phyloP scores from a whole-genome alignment of 164 flowering plant genomes.

The Litsea cubeba region DNA sequence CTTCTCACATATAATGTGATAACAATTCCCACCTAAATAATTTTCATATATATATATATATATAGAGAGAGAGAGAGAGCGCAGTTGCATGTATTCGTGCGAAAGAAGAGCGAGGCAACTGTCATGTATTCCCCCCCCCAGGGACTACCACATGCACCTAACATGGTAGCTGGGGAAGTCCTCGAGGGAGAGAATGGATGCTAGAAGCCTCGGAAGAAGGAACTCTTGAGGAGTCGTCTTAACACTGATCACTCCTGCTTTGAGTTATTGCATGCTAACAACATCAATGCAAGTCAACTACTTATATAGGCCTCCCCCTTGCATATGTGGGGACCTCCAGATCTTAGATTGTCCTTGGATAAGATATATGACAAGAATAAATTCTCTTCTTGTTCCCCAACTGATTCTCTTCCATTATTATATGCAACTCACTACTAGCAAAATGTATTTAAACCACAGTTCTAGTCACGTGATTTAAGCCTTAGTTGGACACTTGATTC shows the following conservation, averaged over 20 bases:
- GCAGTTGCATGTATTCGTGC: neutral
- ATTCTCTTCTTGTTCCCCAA: too few relatives aligned
- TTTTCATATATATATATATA: too few relatives aligned
- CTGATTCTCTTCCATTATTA: too few relatives aligned
- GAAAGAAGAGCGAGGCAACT: neutral
- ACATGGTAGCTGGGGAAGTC: neutral
- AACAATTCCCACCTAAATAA: too few relatives aligned
- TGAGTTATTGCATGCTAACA: too few relatives aligned
- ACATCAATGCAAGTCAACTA: neutral
- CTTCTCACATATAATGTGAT: too few relatives aligned
- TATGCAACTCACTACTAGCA: too few relatives aligned
- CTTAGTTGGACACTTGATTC: too few relatives aligned
- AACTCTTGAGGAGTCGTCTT: neutral
- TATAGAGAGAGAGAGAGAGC: neutral
- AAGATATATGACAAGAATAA: neutral
- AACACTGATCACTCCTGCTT: neutral
- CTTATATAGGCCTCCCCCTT: neutral
- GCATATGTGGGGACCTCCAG: neutral
- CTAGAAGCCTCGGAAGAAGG: neutral
- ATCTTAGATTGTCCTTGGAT: neutral
- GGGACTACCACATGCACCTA: neutral
- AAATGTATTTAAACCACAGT: too few relatives aligned
- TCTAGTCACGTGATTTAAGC: too few relatives aligned
- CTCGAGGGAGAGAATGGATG: conserved; percentile 4
- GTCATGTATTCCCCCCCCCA: neutral